Evolutionary conservation across 306 rosid species (phyloP), one percentile per base, ranked within the genome.

Genomic region (Senna tora): DNA sequence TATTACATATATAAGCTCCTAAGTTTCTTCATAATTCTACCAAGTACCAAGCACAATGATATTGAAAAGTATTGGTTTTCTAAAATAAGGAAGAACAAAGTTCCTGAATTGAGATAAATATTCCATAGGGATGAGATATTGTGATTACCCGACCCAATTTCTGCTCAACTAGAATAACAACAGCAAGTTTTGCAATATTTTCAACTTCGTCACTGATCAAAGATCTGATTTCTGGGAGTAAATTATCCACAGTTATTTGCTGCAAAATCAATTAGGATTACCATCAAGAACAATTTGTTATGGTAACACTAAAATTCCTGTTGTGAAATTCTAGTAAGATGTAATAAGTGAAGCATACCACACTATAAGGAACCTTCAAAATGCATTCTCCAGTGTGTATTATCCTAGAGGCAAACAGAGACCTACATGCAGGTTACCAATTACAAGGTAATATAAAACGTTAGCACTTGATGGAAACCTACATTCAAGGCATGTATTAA

Each of bases 191-290:
- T 0, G 92, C 80, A 81, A 86, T 72, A 64, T 77, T 70, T 49
- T 90, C 87, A 53, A 86, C 88, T 71, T 77, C 71, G 54, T 83
- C 82, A 32, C 74, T 42, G 20, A 86, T 65, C 46, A 77, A 34
- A 61, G 46, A 45, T 71, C 52, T 89, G 52, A 92, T 77, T 67
- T 82, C 81, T 3, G 84, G 60, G 75, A 69, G 74, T 32, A 92
- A 87, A 83, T 81, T 76, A 76, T 84, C 89, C 0, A 84, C 83
- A 30, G 90, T 78, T 39, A 92, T 64, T 83, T 89, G 94, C 97
- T 92, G 87, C 81, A 86, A 78, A 55, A 75, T 59, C 66, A 78
- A 59, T 41, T 8, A 73, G 11, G 55, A 22, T 50, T 19, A 64
- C 17, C 47, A 34, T 33, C 16, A 75, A 62, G 21, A 71, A 36